Base-by-base conservation (phyloP, 1,139 yeast species). In the Kluyveromyces sp. region DNA sequence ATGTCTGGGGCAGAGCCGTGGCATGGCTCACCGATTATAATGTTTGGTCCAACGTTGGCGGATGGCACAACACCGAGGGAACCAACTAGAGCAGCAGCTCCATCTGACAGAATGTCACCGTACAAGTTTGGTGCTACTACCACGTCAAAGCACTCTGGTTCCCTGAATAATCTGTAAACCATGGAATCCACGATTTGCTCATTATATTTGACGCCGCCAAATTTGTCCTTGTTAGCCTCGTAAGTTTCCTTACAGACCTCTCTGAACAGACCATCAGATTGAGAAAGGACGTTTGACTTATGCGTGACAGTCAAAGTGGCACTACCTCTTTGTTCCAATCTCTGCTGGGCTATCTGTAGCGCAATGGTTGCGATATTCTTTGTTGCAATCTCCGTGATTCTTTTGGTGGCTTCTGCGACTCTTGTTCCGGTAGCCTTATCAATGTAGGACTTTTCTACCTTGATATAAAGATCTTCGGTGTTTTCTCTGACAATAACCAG, bases 1-100 rank as follows among this genome's bases (percentile, higher is more conserved):
- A 92, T 92, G 66, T 92, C 98, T 45, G 98, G 98, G 46, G 98
- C 98, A 48, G 95, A 85, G 49, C 98, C 98, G 69, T 92, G 98
- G 66, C 97, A 89, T 61, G 98, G 98, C 70, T 92, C 98, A 65
- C 98, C 98, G 64, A 92, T 88, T 52, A 94, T 96, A 62, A 92
- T 92, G 64, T 74, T 70, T 62, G 88, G 96, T 60, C 98, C 98
- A 46, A 92, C 98, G 61, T 92, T 92, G 52, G 97, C 97, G 46
- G 95, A 83, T 57, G 98, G 98, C 49, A 94, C 97, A 47, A 92
- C 95, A 63, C 98, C 98, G 52, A 92, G 77, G 28, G 98, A 92
- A 42, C 98, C 98, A 38, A 92, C 98, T 49, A 92, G 77, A 22
- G 98, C 98, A 57, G 98, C 98, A 46, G 98, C 98, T 67, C 98